A percentile compares a stretch with the other conserved stretches of the same genome.
phyloP scores from a whole-genome alignment of 495 filamentous ascomycete genomes.

The Daldinia childiae region DNA sequence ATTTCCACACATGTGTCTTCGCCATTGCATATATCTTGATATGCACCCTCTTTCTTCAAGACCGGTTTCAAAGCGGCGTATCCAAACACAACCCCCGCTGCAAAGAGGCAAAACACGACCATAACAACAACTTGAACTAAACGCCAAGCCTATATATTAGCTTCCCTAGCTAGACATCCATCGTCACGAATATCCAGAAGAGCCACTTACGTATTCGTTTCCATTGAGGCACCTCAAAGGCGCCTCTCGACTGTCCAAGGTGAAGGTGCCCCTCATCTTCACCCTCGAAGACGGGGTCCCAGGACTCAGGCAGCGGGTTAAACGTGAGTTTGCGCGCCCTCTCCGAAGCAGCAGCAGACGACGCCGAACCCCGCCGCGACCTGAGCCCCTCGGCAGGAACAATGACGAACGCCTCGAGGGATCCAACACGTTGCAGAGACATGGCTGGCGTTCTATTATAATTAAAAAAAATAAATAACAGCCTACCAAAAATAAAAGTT shows the following conservation, averaged over 20 bases:
- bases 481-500: background rate
- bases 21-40: slow-evolving; percentile 68
- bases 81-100: slow-evolving; percentile 82
- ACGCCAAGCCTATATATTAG: slow-evolving; percentile 22
- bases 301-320: slow-evolving; percentile 61
- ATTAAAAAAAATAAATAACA: background rate
- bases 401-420: slow-evolving; percentile 60
- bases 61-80: slow-evolving; percentile 88
- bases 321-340: slow-evolving; percentile 61
- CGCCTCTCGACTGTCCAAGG: slow-evolving; percentile 63
- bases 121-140: slow-evolving; percentile 70
- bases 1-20: slow-evolving; percentile 75
- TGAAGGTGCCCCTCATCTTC: slow-evolving; percentile 29
- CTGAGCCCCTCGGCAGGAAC: slow-evolving; percentile 49
- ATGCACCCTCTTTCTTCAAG: slow-evolving; percentile 78
- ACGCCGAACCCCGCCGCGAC: slow-evolving; percentile 51
- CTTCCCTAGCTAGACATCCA: background rate
- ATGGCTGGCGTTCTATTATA: slow-evolving; percentile 39
- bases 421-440: slow-evolving; percentile 62
- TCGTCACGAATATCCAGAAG: background rate
- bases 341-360: slow-evolving; percentile 40
- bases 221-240: slow-evolving; percentile 72
- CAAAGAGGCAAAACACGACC: slow-evolving; percentile 82
- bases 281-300: slow-evolving; percentile 51
- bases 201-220: slow-evolving; percentile 69